Percentiles rank a stretch among this genome's conserved stretches.
phyloP scores from a whole-genome alignment of 2,329 filamentous ascomycete species.

The Aplosporella prunicola region DNA sequence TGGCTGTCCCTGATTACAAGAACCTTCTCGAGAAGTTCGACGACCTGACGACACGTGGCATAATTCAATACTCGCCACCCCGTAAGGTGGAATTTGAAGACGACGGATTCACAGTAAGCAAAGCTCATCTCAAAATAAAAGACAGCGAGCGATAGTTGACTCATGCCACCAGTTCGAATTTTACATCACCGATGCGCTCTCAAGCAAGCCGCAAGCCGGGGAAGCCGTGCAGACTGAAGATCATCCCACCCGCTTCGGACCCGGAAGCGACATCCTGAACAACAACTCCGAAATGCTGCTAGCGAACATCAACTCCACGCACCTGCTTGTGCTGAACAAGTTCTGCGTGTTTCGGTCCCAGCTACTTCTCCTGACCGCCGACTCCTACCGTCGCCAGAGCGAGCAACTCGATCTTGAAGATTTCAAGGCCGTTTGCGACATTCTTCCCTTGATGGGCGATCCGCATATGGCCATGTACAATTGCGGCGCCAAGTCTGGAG shows the following conservation, averaged over 20 bases:
- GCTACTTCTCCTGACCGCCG: slow-evolving; percentile 37
- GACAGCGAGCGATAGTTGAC: too few species aligned
- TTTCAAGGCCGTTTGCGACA: slow-evolving; percentile 29
- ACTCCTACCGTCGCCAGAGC: slow-evolving; percentile 40
- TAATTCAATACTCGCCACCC: too few species aligned
- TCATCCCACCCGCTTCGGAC: slow-evolving; percentile 20
- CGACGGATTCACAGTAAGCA: too few species aligned
- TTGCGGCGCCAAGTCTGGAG: slow-evolving; percentile 36
- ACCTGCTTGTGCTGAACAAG: slow-evolving; percentile 40
- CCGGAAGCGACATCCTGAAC: slow-evolving; percentile 34
- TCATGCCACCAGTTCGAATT: slow-evolving; percentile 23
- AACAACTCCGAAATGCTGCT: slow-evolving; percentile 36
- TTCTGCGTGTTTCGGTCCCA: slow-evolving; percentile 42
- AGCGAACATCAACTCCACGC: slow-evolving; percentile 30
- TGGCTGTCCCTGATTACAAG: too few species aligned
- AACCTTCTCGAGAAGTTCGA: too few species aligned
- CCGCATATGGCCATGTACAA: slow-evolving; percentile 36
- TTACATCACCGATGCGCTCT: slow-evolving; percentile 21
- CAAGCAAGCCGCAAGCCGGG: slow-evolving; percentile 22
- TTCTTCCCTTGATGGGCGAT: slow-evolving; percentile 10
- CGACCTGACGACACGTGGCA: too few species aligned
- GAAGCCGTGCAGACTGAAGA: slow-evolving; percentile 17
- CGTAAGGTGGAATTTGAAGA: too few species aligned
- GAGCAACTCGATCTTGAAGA: slow-evolving; percentile 34
- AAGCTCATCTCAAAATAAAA: too few species aligned